Evolutionary conservation across 176 grass and related monocot species (phyloP).

Genomic region (Urochloa ruziziensis): DNA sequence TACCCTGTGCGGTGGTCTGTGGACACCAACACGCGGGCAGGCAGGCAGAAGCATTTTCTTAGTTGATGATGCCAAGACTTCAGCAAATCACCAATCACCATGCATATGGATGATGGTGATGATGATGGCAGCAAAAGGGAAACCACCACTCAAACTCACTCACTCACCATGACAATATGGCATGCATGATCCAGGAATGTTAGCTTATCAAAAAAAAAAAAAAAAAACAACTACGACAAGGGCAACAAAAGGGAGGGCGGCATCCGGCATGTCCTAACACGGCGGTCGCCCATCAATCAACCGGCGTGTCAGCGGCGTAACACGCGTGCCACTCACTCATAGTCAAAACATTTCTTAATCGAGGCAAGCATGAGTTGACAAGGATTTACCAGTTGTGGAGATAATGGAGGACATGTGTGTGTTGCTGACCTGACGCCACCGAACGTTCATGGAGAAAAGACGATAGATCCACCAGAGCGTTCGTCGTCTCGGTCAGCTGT

Average conservation of each 20-base stretch:
- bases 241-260: not conserved
- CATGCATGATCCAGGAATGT: not conserved
- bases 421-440: conserved; percentile 24
- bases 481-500: conserved; percentile 27
- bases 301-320: not conserved
- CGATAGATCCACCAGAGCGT: not conserved
- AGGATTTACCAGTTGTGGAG: not conserved
- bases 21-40: not conserved
- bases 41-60: not conserved
- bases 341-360: conserved; percentile 35
- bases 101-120: conserved; percentile 7
- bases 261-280: conserved; percentile 42
- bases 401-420: not conserved
- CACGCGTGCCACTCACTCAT: not conserved
- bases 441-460: conserved; percentile 1
- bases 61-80: not conserved
- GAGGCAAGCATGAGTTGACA: conserved; percentile 3
- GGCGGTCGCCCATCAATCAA: conserved; percentile 1
- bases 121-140: not conserved
- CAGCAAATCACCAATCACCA: conserved; percentile 11
- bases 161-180: not conserved
- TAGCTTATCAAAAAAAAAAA: not conserved
- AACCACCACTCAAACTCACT: conserved; percentile 1
- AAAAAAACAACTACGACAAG: not conserved
- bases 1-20: not conserved